phyloP scores from a whole-genome alignment of 768 basidiomycete species.

The Tubosaeta sp. region DNA sequence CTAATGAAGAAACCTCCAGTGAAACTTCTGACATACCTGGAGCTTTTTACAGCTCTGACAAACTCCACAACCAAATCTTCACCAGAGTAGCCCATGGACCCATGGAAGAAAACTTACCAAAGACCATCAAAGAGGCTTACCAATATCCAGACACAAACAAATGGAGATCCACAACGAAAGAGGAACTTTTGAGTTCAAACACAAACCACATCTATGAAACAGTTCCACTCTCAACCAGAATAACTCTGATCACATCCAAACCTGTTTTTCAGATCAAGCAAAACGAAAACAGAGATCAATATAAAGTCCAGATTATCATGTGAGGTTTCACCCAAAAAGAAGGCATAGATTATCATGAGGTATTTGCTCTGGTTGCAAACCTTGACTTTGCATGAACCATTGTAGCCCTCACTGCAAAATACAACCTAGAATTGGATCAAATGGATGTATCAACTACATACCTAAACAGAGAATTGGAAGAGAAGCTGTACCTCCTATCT shows the following conservation, averaged over 20 bases:
- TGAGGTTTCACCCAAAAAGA: background rate
- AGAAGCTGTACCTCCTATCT: conserved; percentile 26
- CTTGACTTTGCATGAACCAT: background rate
- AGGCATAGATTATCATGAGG: conserved; percentile 3
- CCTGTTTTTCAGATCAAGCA: background rate
- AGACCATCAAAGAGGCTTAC: background rate
- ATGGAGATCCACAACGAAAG: background rate
- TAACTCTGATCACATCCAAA: conserved; percentile 1
- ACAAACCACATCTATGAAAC: conserved; percentile 7
- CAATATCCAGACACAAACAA: background rate
- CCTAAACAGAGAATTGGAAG: conserved; percentile 22
- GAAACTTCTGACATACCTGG: no score
- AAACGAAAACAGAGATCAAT: background rate
- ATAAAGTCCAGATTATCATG: background rate
- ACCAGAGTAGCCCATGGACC: no score
- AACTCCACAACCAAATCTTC: no score
- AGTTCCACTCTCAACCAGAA: background rate
- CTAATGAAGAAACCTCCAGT: no score
- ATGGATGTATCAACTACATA: conserved; percentile 3
- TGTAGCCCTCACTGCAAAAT: background rate
- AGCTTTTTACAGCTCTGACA: no score
- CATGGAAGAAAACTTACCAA: no score
- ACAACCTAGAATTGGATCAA: conserved; percentile 1
- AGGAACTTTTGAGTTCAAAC: background rate
- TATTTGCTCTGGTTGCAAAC: conserved; percentile 3